A percentile compares a stretch with the other conserved stretches of the same genome.
Evolutionary conservation across 2,329 filamentous ascomycete species (phyloP).

Genomic region (Phialophora verrucosa): DNA sequence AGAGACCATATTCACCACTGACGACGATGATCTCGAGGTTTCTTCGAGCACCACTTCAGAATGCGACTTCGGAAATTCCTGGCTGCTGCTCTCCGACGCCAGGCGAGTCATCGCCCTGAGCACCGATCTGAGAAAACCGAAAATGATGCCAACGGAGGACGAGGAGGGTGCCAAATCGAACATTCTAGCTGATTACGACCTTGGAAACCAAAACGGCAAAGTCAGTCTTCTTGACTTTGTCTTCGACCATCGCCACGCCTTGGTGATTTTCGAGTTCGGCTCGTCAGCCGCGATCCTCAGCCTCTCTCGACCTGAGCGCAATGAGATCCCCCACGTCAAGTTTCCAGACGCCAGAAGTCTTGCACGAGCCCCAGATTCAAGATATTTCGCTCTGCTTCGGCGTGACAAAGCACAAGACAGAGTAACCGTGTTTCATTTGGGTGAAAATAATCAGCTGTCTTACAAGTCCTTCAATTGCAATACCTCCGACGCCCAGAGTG

Average conservation of each 20-base stretch:
- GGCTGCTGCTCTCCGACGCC: conserved; percentile 32
- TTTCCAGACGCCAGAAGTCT: conserved; percentile 31
- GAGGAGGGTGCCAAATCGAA: conserved; percentile 19
- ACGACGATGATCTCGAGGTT: conserved; percentile 8
- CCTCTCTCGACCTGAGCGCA: conserved; percentile 31
- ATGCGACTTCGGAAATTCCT: conserved; percentile 21
- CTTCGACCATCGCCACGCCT: conserved; percentile 34
- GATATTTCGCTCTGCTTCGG: conserved; percentile 31
- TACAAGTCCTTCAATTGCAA: conserved; percentile 33
- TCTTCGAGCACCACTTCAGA: conserved; percentile 24
- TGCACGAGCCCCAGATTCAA: conserved; percentile 18
- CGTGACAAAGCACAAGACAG: conserved; percentile 34
- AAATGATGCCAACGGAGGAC: conserved; percentile 17
- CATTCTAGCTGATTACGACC: conserved; percentile 34
- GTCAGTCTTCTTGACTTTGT: conserved; percentile 34
- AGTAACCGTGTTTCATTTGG: conserved; percentile 32
- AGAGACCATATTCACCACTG: conserved; percentile 13
- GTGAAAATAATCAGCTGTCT: conserved; percentile 14
- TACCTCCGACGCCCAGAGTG: conserved; percentile 35
- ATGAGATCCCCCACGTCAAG: conserved; percentile 36
- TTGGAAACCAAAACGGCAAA: conserved; percentile 35
- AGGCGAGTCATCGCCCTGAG: conserved; percentile 32
- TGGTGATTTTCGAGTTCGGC: conserved; percentile 35
- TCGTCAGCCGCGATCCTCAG: conserved; percentile 31
- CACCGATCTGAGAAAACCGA: conserved; percentile 20